A percentile compares a stretch with the other conserved stretches of the same genome.
Conservation (phyloP, 2,329 filamentous ascomycete genomes). For the Thielaviopsis punctulata region DNA sequence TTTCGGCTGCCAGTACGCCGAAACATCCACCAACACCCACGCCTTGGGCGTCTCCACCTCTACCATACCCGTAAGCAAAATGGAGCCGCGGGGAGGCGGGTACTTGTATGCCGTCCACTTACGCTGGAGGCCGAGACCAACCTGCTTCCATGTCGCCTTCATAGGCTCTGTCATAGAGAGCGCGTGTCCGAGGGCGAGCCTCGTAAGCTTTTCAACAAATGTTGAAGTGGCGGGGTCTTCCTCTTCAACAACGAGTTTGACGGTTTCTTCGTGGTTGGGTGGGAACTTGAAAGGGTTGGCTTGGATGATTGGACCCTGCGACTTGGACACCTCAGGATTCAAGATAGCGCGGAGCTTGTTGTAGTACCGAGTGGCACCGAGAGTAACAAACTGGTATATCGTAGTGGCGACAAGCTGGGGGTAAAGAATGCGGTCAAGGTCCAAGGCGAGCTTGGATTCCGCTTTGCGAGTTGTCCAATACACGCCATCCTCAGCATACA, state of each 20-base stretch:
- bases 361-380: not conserved
- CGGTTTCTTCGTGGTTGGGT: not conserved
- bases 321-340: slow-evolving; percentile 5
- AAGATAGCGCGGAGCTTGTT: slow-evolving; percentile 8
- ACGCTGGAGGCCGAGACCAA: slow-evolving; percentile 14
- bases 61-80: slow-evolving; percentile 29
- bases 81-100: slow-evolving; percentile 27
- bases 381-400: slow-evolving; percentile 1
- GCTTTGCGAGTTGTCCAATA: slow-evolving; percentile 9
- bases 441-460: slow-evolving; percentile 5
- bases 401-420: slow-evolving; percentile 9
- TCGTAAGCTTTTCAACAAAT: slow-evolving; percentile 11
- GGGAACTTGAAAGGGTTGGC: slow-evolving; percentile 2
- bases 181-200: slow-evolving; percentile 12
- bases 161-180: slow-evolving; percentile 13
- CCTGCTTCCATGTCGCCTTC: slow-evolving; percentile 10
- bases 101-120: slow-evolving; percentile 22
- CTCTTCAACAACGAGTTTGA: slow-evolving; percentile 8
- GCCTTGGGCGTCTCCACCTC: slow-evolving; percentile 25
- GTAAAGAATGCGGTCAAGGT: slow-evolving; percentile 10
- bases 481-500: slow-evolving; percentile 7
- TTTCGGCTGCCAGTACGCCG: slow-evolving; percentile 32
- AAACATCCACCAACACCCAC: slow-evolving; percentile 27
- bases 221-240: slow-evolving; percentile 3
- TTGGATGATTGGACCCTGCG: slow-evolving; percentile 5